Base-by-base conservation (phyloP, 1,284 basidiomycete species). In the Ustilago lituana region DNA sequence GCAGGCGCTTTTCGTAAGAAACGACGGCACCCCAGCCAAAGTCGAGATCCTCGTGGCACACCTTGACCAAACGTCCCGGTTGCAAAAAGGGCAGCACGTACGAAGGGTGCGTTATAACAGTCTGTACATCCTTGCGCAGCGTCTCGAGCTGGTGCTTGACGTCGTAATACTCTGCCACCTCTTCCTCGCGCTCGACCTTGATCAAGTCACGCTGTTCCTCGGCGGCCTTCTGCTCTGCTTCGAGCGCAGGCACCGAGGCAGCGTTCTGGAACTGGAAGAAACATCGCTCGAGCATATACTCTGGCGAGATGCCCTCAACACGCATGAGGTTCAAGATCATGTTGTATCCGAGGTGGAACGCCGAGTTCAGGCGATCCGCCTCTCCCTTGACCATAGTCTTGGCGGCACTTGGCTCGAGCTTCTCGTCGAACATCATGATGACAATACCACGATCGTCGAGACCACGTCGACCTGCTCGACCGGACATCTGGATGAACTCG, bases 361-460 rank as follows among this genome's bases (percentile, higher is more conserved):
- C 96, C 17, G 94, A 98, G 83, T 99, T 94, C 61, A 99, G 85
- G 35, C 95, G 87, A 83, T 98, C 96, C 6, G 96, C 94, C 84
- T 97, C 92, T 47, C 96, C 96, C 84, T 98, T 98, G 83, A 98
- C 92, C 96, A 99, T 98, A 53, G 87, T 88, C 85, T 97, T 98
- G 41, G 96, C 95, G 0, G 90, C 88, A 3, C 88, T 83, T 0
- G 96, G 94, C 79, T 98, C 96, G 47, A 99, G 86, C 84, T 96
- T 97, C 84, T 97, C 94, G 83, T 98, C 95, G 82, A 91, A 93
- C 96, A 99, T 98, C 93, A 99, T 93, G 79, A 99, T 98, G 67
- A 99, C 96, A 54, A 99, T 94, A 66, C 96, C 96, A n/a, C 96
- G 89, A 72, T 98, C 95, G 82, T 99, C 96, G 56, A 98, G 85